Base-by-base conservation (phyloP, 345 rosid genomes). In the Noccaea caerulescens region DNA sequence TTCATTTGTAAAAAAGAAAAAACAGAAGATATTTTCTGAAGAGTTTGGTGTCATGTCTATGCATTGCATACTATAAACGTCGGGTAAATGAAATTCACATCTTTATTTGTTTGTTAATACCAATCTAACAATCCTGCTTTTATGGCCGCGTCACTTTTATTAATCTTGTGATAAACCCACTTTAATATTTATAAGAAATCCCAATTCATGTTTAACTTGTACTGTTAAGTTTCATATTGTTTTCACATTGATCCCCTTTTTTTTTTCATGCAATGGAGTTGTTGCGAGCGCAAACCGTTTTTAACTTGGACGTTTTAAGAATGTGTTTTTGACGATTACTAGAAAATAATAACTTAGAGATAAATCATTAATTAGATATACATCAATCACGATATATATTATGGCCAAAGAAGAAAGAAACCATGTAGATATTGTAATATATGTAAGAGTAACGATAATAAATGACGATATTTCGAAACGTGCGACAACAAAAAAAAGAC, bases 21-120 rank as follows among this genome's bases (percentile, higher is more conserved):
- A n/a, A 4, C n/a, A 20, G n/a, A 8, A n/a, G 4, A 4, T 0
- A 6, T 45, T 7, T 23, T 4, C 3, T 3, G 8, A 27, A 3
- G 43, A 63, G 50, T 72, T 16, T 52, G 76, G 76, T 63, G 45
- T 36, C 20, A 25, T 54, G 64, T 63, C 76, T 54, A 44, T 13
- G 14, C 13, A 54, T 55, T 55, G 43, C 42, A 45, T 55, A 45
- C 76, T 45, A 72, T 34, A 72, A 63, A 72, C 46, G 56, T 34
- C 32, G 30, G 39, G 69, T 43, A 53, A 52, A 62, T 72, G 56
- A 63, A 53, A 18, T 61, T 63, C 33, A 36, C 63, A 63, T 72
- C 34, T 63, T 61, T 45, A 36, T 53, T 52, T 38, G 45, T 33
- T 71, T 60, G 42, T 37, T 13, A 25, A 25, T 70, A 49, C 12